Evolutionary conservation across 257 asterid species (phyloP).

Genomic region (Avicennia marina): DNA sequence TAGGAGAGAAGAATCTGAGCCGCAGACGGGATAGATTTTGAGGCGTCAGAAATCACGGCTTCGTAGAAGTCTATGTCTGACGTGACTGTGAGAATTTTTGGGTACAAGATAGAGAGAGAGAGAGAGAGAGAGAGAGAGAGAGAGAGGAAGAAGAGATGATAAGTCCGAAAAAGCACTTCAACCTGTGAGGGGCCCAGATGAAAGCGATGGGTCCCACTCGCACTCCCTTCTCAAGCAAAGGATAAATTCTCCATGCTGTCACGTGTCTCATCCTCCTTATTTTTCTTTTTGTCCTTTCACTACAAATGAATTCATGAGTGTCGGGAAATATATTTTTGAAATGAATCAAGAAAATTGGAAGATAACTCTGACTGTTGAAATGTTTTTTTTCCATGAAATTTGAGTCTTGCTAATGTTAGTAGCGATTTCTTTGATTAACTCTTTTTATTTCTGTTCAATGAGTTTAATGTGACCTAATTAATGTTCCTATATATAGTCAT

Average conservation of each 20-base stretch:
- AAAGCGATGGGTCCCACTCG: constrained; percentile 35
- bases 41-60: constrained; percentile 56
- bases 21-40: constrained; percentile 6
- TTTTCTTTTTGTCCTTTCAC: constrained; percentile 16
- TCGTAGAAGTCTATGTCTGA: constrained; percentile 38
- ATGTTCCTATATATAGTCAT: too few relatives aligned
- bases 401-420: too few relatives aligned
- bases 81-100: constrained; percentile 59
- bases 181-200: constrained; percentile 2
- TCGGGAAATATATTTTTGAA: too few relatives aligned
- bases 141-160: constrained; percentile 13
- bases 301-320: too few relatives aligned
- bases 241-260: constrained; percentile 32
- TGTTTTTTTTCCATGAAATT: too few relatives aligned
- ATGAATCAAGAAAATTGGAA: neutral
- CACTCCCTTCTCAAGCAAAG: constrained; percentile 64
- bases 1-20: neutral
- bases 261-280: constrained; percentile 37
- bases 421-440: too few relatives aligned
- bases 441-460: too few relatives aligned
- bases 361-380: too few relatives aligned
- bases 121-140: constrained; percentile 14
- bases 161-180: constrained; percentile 31
- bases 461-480: too few relatives aligned
- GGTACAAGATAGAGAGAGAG: constrained; percentile 56